A percentile compares a stretch with the other conserved stretches of the same genome.
Evolutionary conservation across 2,329 filamentous ascomycete genomes (phyloP).

Genomic region (Rutstroemia sydowiana): DNA sequence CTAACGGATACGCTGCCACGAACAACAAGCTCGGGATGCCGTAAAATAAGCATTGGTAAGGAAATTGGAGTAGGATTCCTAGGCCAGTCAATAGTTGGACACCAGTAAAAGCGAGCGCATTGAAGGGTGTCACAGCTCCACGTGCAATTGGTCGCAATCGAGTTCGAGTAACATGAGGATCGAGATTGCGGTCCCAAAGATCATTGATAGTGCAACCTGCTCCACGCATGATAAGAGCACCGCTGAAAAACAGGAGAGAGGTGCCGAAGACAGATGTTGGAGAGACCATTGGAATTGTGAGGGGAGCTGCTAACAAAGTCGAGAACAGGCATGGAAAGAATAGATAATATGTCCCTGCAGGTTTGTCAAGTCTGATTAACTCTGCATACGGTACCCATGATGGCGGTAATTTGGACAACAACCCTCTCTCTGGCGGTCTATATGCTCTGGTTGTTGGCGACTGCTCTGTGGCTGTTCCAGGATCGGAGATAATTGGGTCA

Average conservation of each 20-base stretch:
- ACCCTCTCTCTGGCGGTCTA: constrained; percentile 56
- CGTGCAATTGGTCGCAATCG: constrained; percentile 74
- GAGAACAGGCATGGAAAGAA: constrained; percentile 83
- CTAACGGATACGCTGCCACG: constrained; percentile 71
- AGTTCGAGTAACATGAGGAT: constrained; percentile 71
- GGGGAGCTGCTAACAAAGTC: constrained; percentile 69
- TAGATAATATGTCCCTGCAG: constrained; percentile 74
- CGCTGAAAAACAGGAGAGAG: constrained; percentile 62
- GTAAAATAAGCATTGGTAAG: constrained; percentile 65
- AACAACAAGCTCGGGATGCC: constrained; percentile 67
- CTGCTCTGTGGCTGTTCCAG: background rate
- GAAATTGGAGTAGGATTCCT: constrained; percentile 69
- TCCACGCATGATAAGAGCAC: constrained; percentile 78
- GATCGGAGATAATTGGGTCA: background rate
- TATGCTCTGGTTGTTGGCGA: constrained; percentile 1
- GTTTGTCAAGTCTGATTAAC: constrained; percentile 74
- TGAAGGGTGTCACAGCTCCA: constrained; percentile 63
- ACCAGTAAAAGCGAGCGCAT: constrained; percentile 69
- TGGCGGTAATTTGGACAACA: constrained; percentile 61
- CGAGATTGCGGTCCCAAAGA: constrained; percentile 81
- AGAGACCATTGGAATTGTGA: constrained; percentile 52
- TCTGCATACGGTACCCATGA: constrained; percentile 76
- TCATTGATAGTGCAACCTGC: constrained; percentile 88
- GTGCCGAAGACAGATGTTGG: constrained; percentile 58
- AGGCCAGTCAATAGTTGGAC: constrained; percentile 67